Base-by-base conservation (phyloP, 1,284 basidiomycete genomes). In the Cystobasidiaceae sp. region DNA sequence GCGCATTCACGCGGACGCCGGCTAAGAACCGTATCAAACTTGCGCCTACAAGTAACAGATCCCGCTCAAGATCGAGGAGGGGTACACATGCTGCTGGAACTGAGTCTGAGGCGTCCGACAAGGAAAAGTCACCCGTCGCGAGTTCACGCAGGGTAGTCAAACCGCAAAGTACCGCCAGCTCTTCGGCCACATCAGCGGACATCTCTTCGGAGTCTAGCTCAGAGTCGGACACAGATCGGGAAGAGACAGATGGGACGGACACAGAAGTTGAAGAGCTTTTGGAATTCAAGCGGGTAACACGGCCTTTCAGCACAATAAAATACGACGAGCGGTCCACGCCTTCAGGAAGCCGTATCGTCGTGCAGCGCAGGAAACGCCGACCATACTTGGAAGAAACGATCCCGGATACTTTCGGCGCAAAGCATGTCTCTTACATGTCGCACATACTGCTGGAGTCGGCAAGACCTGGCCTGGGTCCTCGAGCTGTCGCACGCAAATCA, bases 221-320 rank as follows among this genome's bases (percentile, higher is more conserved):
- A n/a, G 54, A 44, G n/a, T 44, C 54, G 2, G 54, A 56, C 13
- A 43, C 54, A 25, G 54, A 56, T n/a, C 2, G 23, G 17, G 54
- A 56, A 5, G 54, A 56, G 21, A 56, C 54, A 2, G 54, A 56
- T 56, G 54, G 54, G 21, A 56, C 54, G 21, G 54, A 56, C 27
- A 25, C 37, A 6, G 37, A 56, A 32, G 37, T 19, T 4, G 54
- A 56, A 32, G 54, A 56, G 41, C 25, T 44, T n/a, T 17, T 56
- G 11, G 54, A 43, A 23, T 56, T 56, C 54, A 56, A 56, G 23
- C 41, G 21, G n/a, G 54, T 28, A 1, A 56, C 54, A 6, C 54
- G 54, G 6, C 19, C 21, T 2, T 44, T 56, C 25, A 28, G 15
- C 19, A 41, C 41, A 15, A 39, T 56, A 3, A 30, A 28, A 21